Evolutionary conservation across 1,139 yeast species (phyloP).

Genomic region (Hanseniaspora sp.): DNA sequence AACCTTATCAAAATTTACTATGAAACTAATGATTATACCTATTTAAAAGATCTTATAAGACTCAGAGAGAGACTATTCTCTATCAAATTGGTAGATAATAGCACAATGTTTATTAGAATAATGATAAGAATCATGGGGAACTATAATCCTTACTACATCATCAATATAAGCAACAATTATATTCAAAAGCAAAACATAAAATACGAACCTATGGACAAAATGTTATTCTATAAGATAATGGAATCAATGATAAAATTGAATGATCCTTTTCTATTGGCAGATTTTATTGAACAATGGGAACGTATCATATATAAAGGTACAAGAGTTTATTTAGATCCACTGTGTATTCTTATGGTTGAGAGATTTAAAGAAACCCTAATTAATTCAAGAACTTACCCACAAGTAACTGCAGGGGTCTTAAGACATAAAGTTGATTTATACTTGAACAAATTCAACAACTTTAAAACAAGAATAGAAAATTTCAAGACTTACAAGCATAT

Average conservation of each 20-base stretch:
- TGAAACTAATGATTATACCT: conserved; percentile 1
- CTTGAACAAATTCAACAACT: neutral
- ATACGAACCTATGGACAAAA: neutral
- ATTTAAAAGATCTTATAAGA: conserved; percentile 6
- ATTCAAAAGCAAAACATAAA: neutral
- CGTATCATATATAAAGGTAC: neutral
- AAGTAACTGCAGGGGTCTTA: neutral
- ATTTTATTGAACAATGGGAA: neutral
- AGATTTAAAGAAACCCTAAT: neutral
- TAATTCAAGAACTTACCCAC: neutral
- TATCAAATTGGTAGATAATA: neutral
- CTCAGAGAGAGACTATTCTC: neutral
- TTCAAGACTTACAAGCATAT: neutral
- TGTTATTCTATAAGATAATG: neutral
- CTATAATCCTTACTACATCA: neutral
- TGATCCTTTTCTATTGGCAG: neutral
- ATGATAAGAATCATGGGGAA: neutral
- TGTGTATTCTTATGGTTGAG: neutral
- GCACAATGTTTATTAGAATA: conserved; percentile 2
- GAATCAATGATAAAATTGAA: neutral
- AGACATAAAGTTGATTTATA: neutral
- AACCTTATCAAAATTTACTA: conserved; percentile 6
- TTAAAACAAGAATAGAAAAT: neutral
- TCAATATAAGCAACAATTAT: neutral
- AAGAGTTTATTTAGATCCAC: neutral